Evolutionary conservation across 805 yeast genomes (phyloP), one percentile per base, ranked within the genome.

Genomic region (Suhomyces sp.): DNA sequence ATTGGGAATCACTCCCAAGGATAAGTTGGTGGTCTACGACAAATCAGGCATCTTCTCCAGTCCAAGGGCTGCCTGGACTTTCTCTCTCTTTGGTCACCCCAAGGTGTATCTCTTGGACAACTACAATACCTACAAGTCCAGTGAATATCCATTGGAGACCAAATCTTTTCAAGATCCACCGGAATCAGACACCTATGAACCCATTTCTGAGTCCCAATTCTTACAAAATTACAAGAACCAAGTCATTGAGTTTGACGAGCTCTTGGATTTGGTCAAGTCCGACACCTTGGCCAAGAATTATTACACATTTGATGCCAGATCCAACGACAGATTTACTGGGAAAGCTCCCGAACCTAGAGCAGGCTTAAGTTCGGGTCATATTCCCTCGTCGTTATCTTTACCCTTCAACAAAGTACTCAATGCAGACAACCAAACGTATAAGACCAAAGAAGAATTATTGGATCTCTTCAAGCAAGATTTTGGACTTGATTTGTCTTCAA

Each of bases 11-110:
- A 44, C 51, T 3, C 62, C 62, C 18, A 30, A 66, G 32, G 93
- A 90, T 46, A 62, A 68, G 10, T 54, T 93, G 25, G 82, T 93
- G 8, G 77, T 93, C 9, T 93, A 93, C 57, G 98, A 93, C 60
- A 79, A 80, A 45, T 72, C 74, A 31, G 95, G 95, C 2, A 80
- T 84, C 43, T 88, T 91, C 57, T 81, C 95, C 26, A 79, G 90
- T 2, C 96, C 97, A 24, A 73, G 98, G 46, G 95, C 85, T 12
- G 90, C 88, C 0, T 93, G 97, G 96, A 87, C 90, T 47, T 73
- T 93, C 50, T 72, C 79, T 23, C 66, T 83, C 1, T 87, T 84
- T 56, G 91, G 91, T 6, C 97, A 90, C 56, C 62, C 76, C 32
- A 60, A 76, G 22, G 83, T 88, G 16, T 72, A 68, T 43, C 53